These are phyloP conservation scores for Dactylellina parvicollis DNA, from an alignment of 2,329 filamentous ascomycete species.

Conservation along the genomic window DNA sequence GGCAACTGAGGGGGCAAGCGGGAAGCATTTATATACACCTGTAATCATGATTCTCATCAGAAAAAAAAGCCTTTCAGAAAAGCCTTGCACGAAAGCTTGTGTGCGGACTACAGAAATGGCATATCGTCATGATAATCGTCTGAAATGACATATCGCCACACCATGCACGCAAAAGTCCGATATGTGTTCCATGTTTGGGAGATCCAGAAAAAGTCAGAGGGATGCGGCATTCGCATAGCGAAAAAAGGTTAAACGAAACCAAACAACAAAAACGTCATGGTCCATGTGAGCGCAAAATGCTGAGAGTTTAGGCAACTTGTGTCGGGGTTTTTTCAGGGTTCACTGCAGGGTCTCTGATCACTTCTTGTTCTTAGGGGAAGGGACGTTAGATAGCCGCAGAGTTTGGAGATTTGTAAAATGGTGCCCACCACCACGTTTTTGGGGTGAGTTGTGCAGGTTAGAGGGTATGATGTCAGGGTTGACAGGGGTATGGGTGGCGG, in stretches of 20 bases:
- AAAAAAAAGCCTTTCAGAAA: background rate
- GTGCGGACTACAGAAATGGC: constrained; percentile 9
- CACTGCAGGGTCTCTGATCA: background rate
- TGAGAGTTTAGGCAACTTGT: background rate
- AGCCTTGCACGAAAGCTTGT: constrained; percentile 5
- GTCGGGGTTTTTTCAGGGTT: constrained; percentile 4
- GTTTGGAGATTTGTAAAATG: constrained; percentile 24
- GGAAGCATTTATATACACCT: constrained; percentile 11
- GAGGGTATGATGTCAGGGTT: constrained; percentile 48
- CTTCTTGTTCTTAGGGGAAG: background rate
- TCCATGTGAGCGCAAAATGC: constrained; percentile 31
- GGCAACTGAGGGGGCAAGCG: background rate
- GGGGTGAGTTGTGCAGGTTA: constrained; percentile 31
- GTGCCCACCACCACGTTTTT: background rate
- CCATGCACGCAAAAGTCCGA: background rate
- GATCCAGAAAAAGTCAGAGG: background rate
- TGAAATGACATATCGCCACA: constrained; percentile 37
- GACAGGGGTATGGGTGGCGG: constrained; percentile 37
- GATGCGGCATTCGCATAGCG: constrained; percentile 19
- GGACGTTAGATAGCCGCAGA: constrained; percentile 46
- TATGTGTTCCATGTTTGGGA: constrained; percentile 2
- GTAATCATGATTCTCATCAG: background rate
- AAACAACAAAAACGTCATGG: constrained; percentile 47
- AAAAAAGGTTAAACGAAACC: no score
- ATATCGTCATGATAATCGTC: constrained; percentile 53